Percentiles rank a stretch among this genome's conserved stretches.
Conservation (phyloP, 768 basidiomycete species). For the Piloderma croceum region DNA sequence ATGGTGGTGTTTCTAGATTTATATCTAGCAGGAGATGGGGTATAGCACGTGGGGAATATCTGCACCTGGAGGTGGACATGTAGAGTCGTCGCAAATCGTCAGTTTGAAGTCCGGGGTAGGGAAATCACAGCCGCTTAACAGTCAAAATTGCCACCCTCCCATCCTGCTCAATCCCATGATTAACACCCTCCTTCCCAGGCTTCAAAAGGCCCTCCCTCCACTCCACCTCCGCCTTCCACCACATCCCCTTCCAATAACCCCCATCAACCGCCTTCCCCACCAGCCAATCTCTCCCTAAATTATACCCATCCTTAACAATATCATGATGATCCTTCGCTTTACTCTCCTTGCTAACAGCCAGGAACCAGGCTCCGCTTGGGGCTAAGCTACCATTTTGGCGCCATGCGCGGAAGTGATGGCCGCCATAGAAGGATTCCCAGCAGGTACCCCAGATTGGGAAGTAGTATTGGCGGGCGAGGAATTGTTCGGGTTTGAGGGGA, state of each 20-base stretch:
- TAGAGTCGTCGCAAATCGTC: no score
- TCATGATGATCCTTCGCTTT: constrained; percentile 50
- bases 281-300: constrained; percentile 74
- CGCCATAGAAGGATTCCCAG: constrained; percentile 85
- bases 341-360: constrained; percentile 84
- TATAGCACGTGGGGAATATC: no score
- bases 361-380: constrained; percentile 61
- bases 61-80: no score
- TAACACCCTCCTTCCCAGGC: constrained; percentile 66
- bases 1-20: no score
- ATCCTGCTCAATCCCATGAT: constrained; percentile 78
- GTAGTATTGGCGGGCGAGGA: constrained; percentile 74
- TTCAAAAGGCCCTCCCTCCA: constrained; percentile 68
- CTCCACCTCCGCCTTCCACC: constrained; percentile 75
- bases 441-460: constrained; percentile 78
- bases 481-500: constrained; percentile 59
- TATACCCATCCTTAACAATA: constrained; percentile 77
- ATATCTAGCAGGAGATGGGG: no score
- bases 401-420: constrained; percentile 88
- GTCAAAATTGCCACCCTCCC: constrained; percentile 77
- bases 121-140: constrained; percentile 41
- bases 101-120: no score
- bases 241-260: constrained; percentile 54
- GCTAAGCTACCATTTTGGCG: constrained; percentile 84
- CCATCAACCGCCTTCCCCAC: constrained; percentile 61